Evolutionary conservation across 768 basidiomycete species (phyloP), one percentile per base, ranked within the genome.

Genomic region (Pleurotus sapidus): DNA sequence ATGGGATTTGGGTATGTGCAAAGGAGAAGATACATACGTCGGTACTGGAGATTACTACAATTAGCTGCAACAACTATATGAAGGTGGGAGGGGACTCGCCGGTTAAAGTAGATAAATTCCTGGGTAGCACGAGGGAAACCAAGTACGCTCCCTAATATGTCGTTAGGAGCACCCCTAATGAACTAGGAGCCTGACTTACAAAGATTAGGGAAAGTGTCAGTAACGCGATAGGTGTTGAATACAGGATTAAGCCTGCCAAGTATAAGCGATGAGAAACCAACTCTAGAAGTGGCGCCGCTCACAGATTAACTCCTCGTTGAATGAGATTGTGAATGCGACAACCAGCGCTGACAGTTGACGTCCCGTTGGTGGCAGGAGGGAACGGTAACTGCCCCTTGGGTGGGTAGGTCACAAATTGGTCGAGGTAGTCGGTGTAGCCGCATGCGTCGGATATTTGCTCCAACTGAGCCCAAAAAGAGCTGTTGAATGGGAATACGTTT

Each of bases 91-190:
- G 9, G 34, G 18, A 45, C 71, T 46, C 56, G 76, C 76, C 80
- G 67, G 55, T 83, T 82, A 68, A 83, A 83, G 64, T 82, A 83
- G 30, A 82, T 69, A 59, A 83, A 83, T 59, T 83, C 67, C 63
- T 83, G 80, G 1, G 79, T 83, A 5, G 78, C 75, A 12, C 80
- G 77, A n/a, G 87, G 87, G 75, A 86, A 88, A 6, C 88, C 88
- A 17, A 88, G 78, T 20, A 88, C 86, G 57, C 78, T 79, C 79
- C 80, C 79, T 79, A 51, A 2, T 27, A 46, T 9, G 8, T 3
- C 39, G 47, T 51, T 23, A 25, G 47, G n/a, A 51, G 20, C 14
- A 0, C 17, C 5, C 14, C 2, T 17, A n/a, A 27, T 46, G 47
- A 18, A 25, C 27, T 8, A 40, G 50, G 17, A 18, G 15, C 27